A percentile compares a stretch with the other conserved stretches of the same genome.
These are phyloP conservation scores for Aspergillus felis DNA, from an alignment of 2,329 filamentous ascomycete genomes.

Conservation along the genomic window DNA sequence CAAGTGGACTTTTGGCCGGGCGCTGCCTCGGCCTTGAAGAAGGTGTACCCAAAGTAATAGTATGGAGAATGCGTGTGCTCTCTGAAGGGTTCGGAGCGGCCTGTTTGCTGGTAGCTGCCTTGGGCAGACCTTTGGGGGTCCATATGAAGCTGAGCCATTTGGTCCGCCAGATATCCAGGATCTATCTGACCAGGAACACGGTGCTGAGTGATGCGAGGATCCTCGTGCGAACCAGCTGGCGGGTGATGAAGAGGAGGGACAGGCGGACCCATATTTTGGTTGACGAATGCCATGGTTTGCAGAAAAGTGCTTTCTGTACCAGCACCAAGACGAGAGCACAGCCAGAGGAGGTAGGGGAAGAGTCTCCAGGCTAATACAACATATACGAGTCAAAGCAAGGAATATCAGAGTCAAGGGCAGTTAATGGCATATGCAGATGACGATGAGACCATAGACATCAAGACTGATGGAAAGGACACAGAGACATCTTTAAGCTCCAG, in stretches of 20 bases:
- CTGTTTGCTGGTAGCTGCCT: slow-evolving; percentile 1
- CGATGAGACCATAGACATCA: slow-evolving; percentile 1
- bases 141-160: slow-evolving; percentile 16
- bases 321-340: neutral
- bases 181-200: slow-evolving; percentile 4
- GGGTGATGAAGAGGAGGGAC: slow-evolving; percentile 14
- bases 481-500: slow-evolving; percentile 6
- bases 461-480: neutral
- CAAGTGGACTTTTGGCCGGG: slow-evolving; percentile 29
- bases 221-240: slow-evolving; percentile 9
- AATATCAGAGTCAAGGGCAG: neutral
- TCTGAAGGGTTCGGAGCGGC: slow-evolving; percentile 1
- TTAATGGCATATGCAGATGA: neutral
- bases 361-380: neutral
- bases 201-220: slow-evolving; percentile 11
- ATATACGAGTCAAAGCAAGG: neutral
- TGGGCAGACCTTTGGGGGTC: slow-evolving; percentile 4
- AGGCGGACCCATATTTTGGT: slow-evolving; percentile 16
- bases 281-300: slow-evolving; percentile 14
- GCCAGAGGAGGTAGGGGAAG: neutral
- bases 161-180: slow-evolving; percentile 12
- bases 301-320: neutral
- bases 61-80: slow-evolving; percentile 11
- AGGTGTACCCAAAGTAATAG: slow-evolving; percentile 33
- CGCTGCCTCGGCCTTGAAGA: slow-evolving; percentile 28